Evolutionary conservation across 2,329 filamentous ascomycete genomes (phyloP).

Genomic region (Colletotrichum limetticola): DNA sequence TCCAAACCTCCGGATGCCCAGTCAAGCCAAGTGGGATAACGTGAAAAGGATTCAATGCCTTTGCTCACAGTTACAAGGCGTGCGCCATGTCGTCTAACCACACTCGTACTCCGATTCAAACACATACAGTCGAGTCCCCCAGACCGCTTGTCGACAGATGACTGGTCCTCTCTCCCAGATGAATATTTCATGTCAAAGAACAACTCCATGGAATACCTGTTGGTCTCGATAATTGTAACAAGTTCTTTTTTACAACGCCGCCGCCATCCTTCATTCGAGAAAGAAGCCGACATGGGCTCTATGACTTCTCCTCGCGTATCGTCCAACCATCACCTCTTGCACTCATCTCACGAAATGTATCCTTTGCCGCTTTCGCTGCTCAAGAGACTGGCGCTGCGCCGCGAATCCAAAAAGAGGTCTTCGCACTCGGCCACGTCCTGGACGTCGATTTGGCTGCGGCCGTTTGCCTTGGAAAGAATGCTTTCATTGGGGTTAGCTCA

Average conservation of each 20-base stretch:
- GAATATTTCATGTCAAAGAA: not conserved
- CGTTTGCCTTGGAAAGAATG: constrained; percentile 89
- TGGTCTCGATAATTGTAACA: constrained; percentile 30
- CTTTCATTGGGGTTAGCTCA: constrained; percentile 55
- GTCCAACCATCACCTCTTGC: constrained; percentile 23
- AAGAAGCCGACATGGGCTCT: constrained; percentile 6
- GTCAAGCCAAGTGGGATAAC: not conserved
- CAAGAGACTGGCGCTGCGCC: constrained; percentile 79
- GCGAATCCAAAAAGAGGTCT: constrained; percentile 85
- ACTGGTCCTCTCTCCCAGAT: not conserved
- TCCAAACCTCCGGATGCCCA: not conserved
- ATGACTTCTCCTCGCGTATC: constrained; percentile 16
- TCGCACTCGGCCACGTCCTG: constrained; percentile 84
- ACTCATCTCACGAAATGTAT: constrained; percentile 68
- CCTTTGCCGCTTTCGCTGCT: constrained; percentile 69
- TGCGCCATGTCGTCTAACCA: not conserved
- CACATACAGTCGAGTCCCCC: not conserved
- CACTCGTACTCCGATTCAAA: constrained; percentile 12
- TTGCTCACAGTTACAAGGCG: not conserved
- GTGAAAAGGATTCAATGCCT: not conserved
- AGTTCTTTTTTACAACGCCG: constrained; percentile 36
- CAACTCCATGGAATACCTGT: constrained; percentile 23
- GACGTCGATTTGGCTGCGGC: constrained; percentile 79
- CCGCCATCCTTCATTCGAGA: constrained; percentile 22
- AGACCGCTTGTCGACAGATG: not conserved